These are phyloP conservation scores for Leishmania arabica DNA, from an alignment of 208 protist species.

Conservation along the genomic window DNA sequence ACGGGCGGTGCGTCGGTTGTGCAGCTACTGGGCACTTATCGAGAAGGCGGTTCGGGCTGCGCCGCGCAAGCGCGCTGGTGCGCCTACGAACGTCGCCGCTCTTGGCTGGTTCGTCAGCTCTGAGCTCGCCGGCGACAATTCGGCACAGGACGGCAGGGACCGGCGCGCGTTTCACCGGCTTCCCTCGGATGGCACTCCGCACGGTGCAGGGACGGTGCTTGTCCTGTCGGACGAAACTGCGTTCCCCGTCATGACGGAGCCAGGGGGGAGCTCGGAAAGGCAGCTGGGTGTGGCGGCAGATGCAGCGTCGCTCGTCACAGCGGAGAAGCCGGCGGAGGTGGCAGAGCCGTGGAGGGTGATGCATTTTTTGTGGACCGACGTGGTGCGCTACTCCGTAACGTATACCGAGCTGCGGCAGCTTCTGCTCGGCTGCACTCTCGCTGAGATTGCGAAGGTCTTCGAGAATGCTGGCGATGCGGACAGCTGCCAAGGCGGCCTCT, in stretches of 20 bases:
- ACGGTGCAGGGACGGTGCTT: conserved; percentile 24
- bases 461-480: conserved; percentile 4
- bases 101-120: conserved; percentile 18
- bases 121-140: neutral
- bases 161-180: neutral
- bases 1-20: conserved; percentile 27
- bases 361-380: conserved; percentile 41
- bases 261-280: neutral
- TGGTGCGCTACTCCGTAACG: conserved; percentile 50
- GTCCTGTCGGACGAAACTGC: conserved; percentile 21
- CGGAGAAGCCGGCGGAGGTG: conserved; percentile 11
- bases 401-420: conserved; percentile 36
- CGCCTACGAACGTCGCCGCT: conserved; percentile 17
- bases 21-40: conserved; percentile 41
- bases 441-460: conserved; percentile 26
- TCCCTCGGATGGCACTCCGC: conserved; percentile 20
- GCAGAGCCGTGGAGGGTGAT: conserved; percentile 33
- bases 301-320: neutral
- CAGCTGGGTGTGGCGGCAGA: neutral
- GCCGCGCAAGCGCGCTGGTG: conserved; percentile 25
- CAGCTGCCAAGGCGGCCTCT: neutral
- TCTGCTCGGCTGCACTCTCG: conserved; percentile 30
- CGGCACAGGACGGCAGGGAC: neutral
- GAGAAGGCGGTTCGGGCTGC: conserved; percentile 31
- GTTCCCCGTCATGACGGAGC: conserved; percentile 24